Evolutionary conservation across 495 filamentous ascomycete species (phyloP).

Genomic region (Cercophora newfieldiana): DNA sequence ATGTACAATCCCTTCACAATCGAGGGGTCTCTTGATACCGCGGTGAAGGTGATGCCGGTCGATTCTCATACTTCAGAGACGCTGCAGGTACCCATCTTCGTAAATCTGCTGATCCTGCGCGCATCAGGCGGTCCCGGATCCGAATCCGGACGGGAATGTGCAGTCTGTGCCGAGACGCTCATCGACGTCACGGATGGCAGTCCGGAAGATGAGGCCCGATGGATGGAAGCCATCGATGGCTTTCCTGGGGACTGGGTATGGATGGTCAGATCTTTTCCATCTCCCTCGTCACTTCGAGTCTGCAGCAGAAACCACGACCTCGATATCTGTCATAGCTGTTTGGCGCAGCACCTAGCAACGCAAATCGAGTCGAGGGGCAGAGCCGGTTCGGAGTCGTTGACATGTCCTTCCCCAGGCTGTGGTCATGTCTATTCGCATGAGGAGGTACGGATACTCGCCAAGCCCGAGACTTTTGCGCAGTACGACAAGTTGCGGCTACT

Average conservation of each 20-base stretch:
- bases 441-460: conserved; percentile 12
- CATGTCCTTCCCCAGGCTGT: conserved; percentile 18
- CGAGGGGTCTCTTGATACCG: background rate
- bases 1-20: conserved; percentile 7
- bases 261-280: conserved; percentile 14
- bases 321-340: conserved; percentile 19
- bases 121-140: background rate
- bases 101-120: conserved; percentile 1
- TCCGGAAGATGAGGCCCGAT: conserved; percentile 1
- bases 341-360: conserved; percentile 8
- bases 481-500: conserved; percentile 31
- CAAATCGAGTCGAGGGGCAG: conserved; percentile 15
- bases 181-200: conserved; percentile 2
- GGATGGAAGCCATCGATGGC: background rate
- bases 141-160: conserved; percentile 2
- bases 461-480: conserved; percentile 10
- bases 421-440: conserved; percentile 14
- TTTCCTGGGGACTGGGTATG: conserved; percentile 20
- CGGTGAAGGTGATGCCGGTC: conserved; percentile 10
- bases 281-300: background rate
- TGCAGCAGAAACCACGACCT: conserved; percentile 14
- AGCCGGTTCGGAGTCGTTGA: background rate
- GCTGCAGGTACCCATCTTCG: conserved; percentile 18
- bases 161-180: conserved; percentile 8
- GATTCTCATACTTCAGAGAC: conserved; percentile 10